These are phyloP conservation scores for Candida rishiriensis DNA, from an alignment of 805 yeast species.

Conservation along the genomic window DNA sequence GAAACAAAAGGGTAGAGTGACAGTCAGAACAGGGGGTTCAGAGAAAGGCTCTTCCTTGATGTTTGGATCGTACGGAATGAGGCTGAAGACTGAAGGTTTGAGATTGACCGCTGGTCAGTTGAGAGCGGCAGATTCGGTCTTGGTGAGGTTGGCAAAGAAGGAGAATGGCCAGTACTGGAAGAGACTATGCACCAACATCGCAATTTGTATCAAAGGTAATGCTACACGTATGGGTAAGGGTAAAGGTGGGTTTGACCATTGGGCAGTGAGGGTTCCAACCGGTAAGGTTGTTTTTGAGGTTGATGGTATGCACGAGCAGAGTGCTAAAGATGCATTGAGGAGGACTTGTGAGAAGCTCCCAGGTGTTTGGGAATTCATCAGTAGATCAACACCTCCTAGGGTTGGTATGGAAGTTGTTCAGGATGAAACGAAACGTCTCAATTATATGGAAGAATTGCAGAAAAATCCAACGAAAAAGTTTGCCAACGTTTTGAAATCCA, in stretches of 20 bases:
- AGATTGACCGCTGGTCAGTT: slow-evolving; percentile 84
- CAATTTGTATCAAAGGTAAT: slow-evolving; percentile 95
- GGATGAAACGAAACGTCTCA: slow-evolving; percentile 37
- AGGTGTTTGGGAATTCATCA: slow-evolving; percentile 83
- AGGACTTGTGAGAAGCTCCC: slow-evolving; percentile 91
- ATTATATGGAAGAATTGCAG: slow-evolving; percentile 52
- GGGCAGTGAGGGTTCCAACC: slow-evolving; percentile 95
- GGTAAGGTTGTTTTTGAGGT: slow-evolving; percentile 91
- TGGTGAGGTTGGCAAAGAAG: slow-evolving; percentile 80
- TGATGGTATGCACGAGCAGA: slow-evolving; percentile 70
- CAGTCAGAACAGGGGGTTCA: slow-evolving; percentile 94
- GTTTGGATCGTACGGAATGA: slow-evolving; percentile 80
- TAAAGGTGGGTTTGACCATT: slow-evolving; percentile 94
- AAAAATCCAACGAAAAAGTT: slow-evolving; percentile 63
- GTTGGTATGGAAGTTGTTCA: slow-evolving; percentile 61
- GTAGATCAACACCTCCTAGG: slow-evolving; percentile 58
- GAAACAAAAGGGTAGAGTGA: slow-evolving; percentile 89
- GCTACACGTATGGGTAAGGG: slow-evolving; percentile 99
- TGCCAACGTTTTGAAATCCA: slow-evolving; percentile 48
- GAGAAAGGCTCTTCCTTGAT: slow-evolving; percentile 78
- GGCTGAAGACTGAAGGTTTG: slow-evolving; percentile 84
- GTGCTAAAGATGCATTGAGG: slow-evolving; percentile 85
- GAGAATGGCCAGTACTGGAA: slow-evolving; percentile 71
- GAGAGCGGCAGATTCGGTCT: slow-evolving; percentile 83
- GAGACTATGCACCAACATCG: slow-evolving; percentile 76